Base-by-base conservation (phyloP, 1,284 basidiomycete genomes). In the Microbotryomycetes sp. region DNA sequence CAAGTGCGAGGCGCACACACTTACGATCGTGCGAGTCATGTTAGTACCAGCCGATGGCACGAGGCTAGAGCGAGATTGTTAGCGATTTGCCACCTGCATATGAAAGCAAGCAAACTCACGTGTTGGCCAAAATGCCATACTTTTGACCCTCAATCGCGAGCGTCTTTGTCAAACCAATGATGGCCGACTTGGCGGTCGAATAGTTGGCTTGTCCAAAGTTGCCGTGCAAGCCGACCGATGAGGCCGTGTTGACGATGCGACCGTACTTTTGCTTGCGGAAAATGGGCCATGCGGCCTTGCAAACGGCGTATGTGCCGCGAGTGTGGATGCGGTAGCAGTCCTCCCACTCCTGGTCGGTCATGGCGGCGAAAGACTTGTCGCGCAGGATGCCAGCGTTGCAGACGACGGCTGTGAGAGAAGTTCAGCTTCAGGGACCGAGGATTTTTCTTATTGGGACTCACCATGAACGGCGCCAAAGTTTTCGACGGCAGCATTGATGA, bases 251-350 rank as follows among this genome's bases (percentile, higher is more conserved):
- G 60, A 98, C 82, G 73, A 99, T 94, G 60, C 96, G 86, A 31
- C 96, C 94, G 74, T 88, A 97, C 78, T 92, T 93, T 75, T 98
- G 96, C 78, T 94, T 88, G 76, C 89, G 86, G 82, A 98, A 97
- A 73, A 91, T 81, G 3, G 94, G 92, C 96, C 93, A 99, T 41
- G 91, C 89, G 15, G 94, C 94, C 75, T 96, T 91, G 59, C 85
- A 87, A 71, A 76, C 69, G 53, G 73, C 84, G 68, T 79, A 83
- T 18, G 81, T 82, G 45, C 81, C 81, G 56, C 78, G 74, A 55
- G 97, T 80, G 77, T 97, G 93, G 29, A 97, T 85, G 59, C 85
- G 83, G 67, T 97, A 78, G 51, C 97, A 92, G 59, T 86, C 79
- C 75, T 98, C 91, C 96, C 96, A 99, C 72, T 97, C 91, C 70